Conservation (phyloP, 2,329 filamentous ascomycete species). For the Pseudocercospora pini-densiflorae region DNA sequence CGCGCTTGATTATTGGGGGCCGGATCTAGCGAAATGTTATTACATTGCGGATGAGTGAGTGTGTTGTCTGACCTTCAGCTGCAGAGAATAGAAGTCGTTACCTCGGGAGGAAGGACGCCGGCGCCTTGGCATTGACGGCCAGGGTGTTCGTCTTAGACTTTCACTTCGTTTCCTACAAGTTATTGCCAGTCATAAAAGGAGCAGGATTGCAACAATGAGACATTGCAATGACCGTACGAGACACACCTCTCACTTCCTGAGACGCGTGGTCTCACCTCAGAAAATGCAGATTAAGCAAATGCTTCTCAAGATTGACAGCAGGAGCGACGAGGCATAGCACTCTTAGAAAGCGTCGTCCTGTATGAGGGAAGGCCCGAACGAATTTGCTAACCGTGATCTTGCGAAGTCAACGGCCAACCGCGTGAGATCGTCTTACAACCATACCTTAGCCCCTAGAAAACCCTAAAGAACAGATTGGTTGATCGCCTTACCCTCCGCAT, state of each 20-base stretch:
- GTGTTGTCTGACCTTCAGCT: constrained; percentile 1
- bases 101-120: not conserved
- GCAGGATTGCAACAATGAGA: not conserved
- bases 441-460: not conserved
- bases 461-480: not conserved
- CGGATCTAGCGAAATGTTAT: not conserved
- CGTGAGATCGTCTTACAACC: not conserved
- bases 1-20: not conserved
- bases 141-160: not conserved
- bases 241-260: not conserved
- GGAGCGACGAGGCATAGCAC: not conserved
- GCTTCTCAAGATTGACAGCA: not conserved
- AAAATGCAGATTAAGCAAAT: not conserved
- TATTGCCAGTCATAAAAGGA: not conserved
- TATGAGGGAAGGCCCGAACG: not conserved
- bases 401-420: not conserved
- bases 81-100: constrained; percentile 10
- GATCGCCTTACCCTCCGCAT: not conserved
- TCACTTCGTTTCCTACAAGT: not conserved
- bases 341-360: not conserved
- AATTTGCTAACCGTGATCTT: not conserved
- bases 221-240: not conserved
- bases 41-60: not conserved
- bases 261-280: constrained; percentile 1
- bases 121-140: not conserved